Evolutionary conservation across 208 protist genomes (phyloP).

Genomic region (Endotrypanum monterogeii): DNA sequence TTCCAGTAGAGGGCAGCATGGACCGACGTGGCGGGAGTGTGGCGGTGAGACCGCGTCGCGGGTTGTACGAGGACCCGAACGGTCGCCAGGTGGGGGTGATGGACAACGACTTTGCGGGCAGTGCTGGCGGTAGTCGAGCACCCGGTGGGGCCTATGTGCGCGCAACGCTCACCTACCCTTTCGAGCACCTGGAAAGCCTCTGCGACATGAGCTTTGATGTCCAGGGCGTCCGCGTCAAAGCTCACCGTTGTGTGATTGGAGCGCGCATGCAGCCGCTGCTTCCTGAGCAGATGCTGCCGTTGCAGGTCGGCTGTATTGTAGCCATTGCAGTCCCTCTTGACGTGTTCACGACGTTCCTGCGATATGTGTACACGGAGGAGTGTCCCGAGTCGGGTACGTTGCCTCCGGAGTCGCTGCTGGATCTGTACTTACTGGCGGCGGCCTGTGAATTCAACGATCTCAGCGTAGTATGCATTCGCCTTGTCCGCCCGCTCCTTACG

Average conservation of each 20-base stretch:
- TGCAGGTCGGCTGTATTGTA: conserved; percentile 81
- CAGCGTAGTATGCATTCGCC: conserved; percentile 66
- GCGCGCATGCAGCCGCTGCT: conserved; percentile 81
- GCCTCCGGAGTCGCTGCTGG: conserved; percentile 74
- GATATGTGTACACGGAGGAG: conserved; percentile 90
- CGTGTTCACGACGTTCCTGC: conserved; percentile 85
- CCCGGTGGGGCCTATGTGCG: conserved; percentile 22
- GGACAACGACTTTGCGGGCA: conserved; percentile 19
- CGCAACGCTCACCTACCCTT: conserved; percentile 79
- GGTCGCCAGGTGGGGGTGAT: conserved; percentile 24
- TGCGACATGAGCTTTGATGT: conserved; percentile 91
- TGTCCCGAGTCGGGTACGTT: conserved; percentile 74
- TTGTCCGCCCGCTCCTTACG: conserved; percentile 73
- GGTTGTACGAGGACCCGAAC: conserved; percentile 27
- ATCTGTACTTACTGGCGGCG: conserved; percentile 78
- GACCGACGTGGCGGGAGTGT: conserved; percentile 31
- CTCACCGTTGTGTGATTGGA: conserved; percentile 89
- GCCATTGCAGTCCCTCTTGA: conserved; percentile 72
- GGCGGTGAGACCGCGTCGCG: conserved; percentile 6
- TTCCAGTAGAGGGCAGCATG: conserved; percentile 30
- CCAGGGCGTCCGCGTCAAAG: conserved; percentile 77
- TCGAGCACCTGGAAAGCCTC: conserved; percentile 75
- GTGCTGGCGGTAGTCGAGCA: conserved; percentile 5
- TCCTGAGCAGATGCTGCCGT: conserved; percentile 72
- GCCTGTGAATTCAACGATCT: conserved; percentile 88